These are phyloP conservation scores for Fusarium pseudonygamai DNA, from an alignment of 2,329 filamentous ascomycete genomes.

Conservation along the genomic window DNA sequence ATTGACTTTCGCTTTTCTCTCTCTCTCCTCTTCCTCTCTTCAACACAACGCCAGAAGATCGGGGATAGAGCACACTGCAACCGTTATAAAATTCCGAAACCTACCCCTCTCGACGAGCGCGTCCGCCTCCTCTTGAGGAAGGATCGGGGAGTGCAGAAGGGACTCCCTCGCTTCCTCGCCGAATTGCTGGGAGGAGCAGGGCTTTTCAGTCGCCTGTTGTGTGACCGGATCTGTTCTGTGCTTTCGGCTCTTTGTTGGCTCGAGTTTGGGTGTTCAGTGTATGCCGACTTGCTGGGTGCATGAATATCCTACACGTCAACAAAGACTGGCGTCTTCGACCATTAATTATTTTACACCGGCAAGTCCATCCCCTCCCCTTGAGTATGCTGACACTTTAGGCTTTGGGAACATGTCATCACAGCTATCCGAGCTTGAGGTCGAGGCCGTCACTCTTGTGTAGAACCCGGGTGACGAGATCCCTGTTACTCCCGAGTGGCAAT, in stretches of 20 bases:
- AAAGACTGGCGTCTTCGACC: not conserved
- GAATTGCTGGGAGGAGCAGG: not conserved
- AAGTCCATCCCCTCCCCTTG: rapidly evolving
- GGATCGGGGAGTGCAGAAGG: not conserved
- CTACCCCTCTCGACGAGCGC: not conserved
- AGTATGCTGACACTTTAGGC: not conserved
- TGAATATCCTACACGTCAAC: not conserved
- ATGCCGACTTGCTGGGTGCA: not conserved
- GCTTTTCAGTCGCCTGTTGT: not conserved
- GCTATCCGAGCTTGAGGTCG: not conserved
- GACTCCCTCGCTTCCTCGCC: not conserved
- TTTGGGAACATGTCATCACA: not conserved
- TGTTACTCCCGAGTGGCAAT: not conserved
- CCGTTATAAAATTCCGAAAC: not conserved
- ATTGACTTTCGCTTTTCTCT: too few relatives aligned
- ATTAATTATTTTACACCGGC: rapidly evolving
- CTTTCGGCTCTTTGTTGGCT: not conserved
- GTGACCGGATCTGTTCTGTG: not conserved
- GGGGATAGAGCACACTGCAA: not conserved
- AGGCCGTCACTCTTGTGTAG: not conserved
- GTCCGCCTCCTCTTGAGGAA: not conserved
- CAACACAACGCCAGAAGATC: not conserved
- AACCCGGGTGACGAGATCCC: not conserved
- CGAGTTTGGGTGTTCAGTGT: not conserved
- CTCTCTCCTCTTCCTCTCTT: not conserved